Conservation (phyloP, 371 early-diverging fungal species). For the Mucor plumbeus region DNA sequence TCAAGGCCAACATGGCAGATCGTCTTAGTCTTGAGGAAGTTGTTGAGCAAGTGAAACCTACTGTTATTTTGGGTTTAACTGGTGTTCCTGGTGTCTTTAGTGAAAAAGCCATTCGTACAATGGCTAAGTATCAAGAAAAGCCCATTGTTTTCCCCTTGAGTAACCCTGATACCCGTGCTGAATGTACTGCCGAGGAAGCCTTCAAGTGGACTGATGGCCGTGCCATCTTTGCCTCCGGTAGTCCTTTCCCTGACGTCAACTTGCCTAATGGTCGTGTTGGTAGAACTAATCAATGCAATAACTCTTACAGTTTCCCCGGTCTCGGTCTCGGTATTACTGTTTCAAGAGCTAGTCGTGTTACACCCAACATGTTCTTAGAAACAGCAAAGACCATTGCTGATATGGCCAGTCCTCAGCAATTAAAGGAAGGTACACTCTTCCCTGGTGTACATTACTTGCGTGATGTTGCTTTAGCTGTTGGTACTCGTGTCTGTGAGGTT, state of each 20-base stretch:
- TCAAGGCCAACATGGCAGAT: constrained; percentile 59
- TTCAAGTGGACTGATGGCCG: constrained; percentile 66
- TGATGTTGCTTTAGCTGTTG: constrained; percentile 59
- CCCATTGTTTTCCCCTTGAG: constrained; percentile 70
- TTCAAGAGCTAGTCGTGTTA: constrained; percentile 60
- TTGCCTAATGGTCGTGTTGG: constrained; percentile 53
- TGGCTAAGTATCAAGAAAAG: constrained; percentile 63
- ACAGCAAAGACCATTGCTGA: constrained; percentile 65
- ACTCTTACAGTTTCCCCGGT: constrained; percentile 67
- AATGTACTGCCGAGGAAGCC: constrained; percentile 70
- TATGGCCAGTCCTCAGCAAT: constrained; percentile 61
- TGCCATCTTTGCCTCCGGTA: constrained; percentile 69
- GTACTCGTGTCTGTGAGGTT: constrained; percentile 64
- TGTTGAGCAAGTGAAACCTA: constrained; percentile 65
- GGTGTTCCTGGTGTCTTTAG: constrained; percentile 65
- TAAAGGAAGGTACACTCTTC: constrained; percentile 65
- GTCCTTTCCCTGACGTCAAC: constrained; percentile 58
- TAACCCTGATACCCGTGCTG: constrained; percentile 69
- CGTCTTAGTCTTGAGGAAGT: constrained; percentile 60
- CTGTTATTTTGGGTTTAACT: constrained; percentile 66
- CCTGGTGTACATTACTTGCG: constrained; percentile 62
- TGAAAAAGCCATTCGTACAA: constrained; percentile 59
- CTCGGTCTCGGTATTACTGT: constrained; percentile 65
- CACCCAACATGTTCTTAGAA: constrained; percentile 65
- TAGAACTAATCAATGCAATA: constrained; percentile 69